Evolutionary conservation across 2,329 filamentous ascomycete species (phyloP), one percentile per base, ranked within the genome.

Genomic region (Paecilomyces dactylethromorphus): DNA sequence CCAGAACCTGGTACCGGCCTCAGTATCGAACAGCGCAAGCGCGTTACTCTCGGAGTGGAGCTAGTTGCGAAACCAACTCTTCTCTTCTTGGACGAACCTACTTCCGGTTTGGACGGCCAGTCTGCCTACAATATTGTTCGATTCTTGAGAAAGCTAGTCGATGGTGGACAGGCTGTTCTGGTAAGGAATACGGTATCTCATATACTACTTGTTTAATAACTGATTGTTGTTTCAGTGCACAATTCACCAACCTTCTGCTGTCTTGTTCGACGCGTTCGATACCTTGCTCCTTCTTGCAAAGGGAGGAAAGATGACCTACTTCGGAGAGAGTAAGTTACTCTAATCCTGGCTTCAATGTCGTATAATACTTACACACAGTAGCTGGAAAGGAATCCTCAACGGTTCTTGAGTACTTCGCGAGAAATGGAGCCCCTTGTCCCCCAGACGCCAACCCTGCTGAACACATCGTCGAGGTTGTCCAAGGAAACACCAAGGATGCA

Each of bases 211-310:
- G 15, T 1, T 11, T 11, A 64, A n/a, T 45, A 45, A 45, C 39
- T 45, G 39, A 45, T 18, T 2, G 29, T 1, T 5, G 26, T 7
- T 49, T 5, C 18, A 72, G 69, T 73, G 71, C 60, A 90, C 87
- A 0, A 89, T 90, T 49, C 87, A 90, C 64, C 87, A 90, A 69
- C 87, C 87, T 0, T 87, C 85, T 1, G 84, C 85, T 0, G 81
- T 85, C 10, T 75, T 90, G 0, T 89, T 90, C 57, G 80, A 84
- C 8, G 79, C 87, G 32, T 90, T 90, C 59, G 87, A 90, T 62
- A 82, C 81, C 0, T 79, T 90, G 0, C 76, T 89, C 0, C 75
- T 89, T 0, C 79, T 90, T 0, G 82, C 85, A n/a, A 82, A 77
- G 62, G 87, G 86, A 2, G 87, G 87, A 8, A 82, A 82, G 63